Evolutionary conservation across 768 basidiomycete species (phyloP).

Genomic region (Boletus coccyginus): DNA sequence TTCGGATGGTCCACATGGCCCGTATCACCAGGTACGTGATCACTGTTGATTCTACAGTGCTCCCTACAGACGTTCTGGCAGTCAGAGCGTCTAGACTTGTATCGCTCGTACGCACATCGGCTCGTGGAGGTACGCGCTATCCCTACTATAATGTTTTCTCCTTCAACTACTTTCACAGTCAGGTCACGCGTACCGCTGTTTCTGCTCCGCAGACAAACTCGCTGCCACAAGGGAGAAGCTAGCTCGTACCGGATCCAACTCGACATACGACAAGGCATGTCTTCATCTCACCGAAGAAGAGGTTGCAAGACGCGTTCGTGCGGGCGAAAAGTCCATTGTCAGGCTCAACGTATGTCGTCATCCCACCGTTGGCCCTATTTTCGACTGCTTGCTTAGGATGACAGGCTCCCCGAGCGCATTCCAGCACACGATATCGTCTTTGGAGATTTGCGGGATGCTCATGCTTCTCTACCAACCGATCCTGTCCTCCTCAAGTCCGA

Average conservation of each 20-base stretch:
- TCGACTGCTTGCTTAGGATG: slow-evolving; percentile 44
- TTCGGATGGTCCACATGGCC: slow-evolving; percentile 67
- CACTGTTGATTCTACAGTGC: neutral
- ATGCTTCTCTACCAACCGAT: slow-evolving; percentile 80
- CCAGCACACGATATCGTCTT: slow-evolving; percentile 71
- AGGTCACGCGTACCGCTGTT: slow-evolving; percentile 92
- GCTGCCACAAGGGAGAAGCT: slow-evolving; percentile 65
- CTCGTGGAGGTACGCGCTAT: slow-evolving; percentile 64
- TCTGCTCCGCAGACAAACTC: slow-evolving; percentile 78
- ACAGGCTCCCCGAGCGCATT: slow-evolving; percentile 49
- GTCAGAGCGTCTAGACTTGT: slow-evolving; percentile 89
- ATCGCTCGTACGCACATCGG: slow-evolving; percentile 66
- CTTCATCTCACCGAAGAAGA: slow-evolving; percentile 87
- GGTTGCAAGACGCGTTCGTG: slow-evolving; percentile 64
- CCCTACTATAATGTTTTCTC: too few species aligned
- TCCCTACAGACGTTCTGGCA: slow-evolving; percentile 32
- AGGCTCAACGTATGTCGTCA: slow-evolving; percentile 71
- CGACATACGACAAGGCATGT: slow-evolving; percentile 87
- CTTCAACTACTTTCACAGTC: slow-evolving; percentile 42
- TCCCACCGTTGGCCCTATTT: neutral
- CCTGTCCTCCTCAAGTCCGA: slow-evolving; percentile 92
- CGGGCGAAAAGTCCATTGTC: slow-evolving; percentile 79
- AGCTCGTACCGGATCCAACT: slow-evolving; percentile 67
- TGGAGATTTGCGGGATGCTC: slow-evolving; percentile 68
- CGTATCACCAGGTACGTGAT: slow-evolving; percentile 76